A percentile compares a stretch with the other conserved stretches of the same genome.
Conservation (phyloP, 129 eudicot species). For the Apium graveolens region DNA sequence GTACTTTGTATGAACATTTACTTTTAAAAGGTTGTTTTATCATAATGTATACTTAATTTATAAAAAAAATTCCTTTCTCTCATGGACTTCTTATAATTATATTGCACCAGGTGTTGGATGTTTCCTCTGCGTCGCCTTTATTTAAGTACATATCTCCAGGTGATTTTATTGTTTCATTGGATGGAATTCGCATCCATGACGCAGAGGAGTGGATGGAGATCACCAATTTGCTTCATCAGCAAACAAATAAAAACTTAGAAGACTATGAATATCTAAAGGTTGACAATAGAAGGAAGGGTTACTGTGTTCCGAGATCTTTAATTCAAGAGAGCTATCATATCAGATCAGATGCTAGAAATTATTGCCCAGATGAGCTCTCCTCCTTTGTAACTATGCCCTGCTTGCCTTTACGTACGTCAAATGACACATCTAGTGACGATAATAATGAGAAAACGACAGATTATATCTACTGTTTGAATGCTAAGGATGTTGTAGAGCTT, state of each 20-base stretch:
- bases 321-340: constrained; percentile 41
- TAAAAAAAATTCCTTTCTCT: background rate
- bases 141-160: constrained; percentile 58
- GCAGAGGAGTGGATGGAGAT: constrained; percentile 54
- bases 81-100: background rate
- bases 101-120: constrained; percentile 52
- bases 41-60: background rate
- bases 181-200: constrained; percentile 43
- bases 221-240: constrained; percentile 29
- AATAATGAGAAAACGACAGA: constrained; percentile 26
- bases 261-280: constrained; percentile 4
- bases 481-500: constrained; percentile 57
- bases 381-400: constrained; percentile 55
- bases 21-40: constrained; percentile 3
- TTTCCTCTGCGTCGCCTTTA: constrained; percentile 58
- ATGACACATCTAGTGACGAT: constrained; percentile 20
- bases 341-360: constrained; percentile 30
- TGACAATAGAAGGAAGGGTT: constrained; percentile 35
- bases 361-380: constrained; percentile 55
- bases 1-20: constrained; percentile 24
- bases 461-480: constrained; percentile 41
- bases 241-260: constrained; percentile 24
- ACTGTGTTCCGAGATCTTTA: constrained; percentile 53
- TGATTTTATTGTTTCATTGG: constrained; percentile 53
- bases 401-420: constrained; percentile 20